Evolutionary conservation across 768 basidiomycete genomes (phyloP).

Genomic region (Rhodosporidiobolus sp.): DNA sequence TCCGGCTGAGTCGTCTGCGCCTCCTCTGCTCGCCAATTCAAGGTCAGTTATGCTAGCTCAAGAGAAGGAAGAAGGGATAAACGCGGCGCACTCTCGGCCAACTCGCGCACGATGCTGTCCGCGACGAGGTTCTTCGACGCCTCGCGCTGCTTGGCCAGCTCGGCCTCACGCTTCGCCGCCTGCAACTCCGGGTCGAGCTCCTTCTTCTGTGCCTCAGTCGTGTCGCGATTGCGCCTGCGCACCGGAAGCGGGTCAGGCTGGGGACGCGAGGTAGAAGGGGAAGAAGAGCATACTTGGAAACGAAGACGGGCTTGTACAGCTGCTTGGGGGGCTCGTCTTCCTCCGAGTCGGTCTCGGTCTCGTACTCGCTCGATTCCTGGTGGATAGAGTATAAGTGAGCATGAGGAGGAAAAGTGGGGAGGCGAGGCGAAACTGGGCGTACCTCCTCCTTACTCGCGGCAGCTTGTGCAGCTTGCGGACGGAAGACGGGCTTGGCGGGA

Average conservation of each 20-base stretch:
- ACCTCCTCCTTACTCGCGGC: conserved; percentile 17
- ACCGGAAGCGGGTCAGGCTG: conserved; percentile 49
- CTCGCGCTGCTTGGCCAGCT: conserved; percentile 76
- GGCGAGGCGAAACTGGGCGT: conserved; percentile 15
- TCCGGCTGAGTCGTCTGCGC: conserved; percentile 78
- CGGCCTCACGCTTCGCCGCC: conserved; percentile 63
- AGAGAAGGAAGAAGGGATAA: background rate
- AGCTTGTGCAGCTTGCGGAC: conserved; percentile 11
- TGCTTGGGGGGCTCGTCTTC: conserved; percentile 65
- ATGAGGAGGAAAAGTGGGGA: background rate
- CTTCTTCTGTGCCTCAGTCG: conserved; percentile 66
- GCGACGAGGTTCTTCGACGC: conserved; percentile 90
- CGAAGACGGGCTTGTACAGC: conserved; percentile 86
- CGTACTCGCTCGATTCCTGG: conserved; percentile 76
- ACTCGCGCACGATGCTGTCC: conserved; percentile 84
- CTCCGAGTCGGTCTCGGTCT: conserved; percentile 68
- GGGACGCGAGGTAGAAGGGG: background rate
- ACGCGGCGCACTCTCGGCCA: conserved; percentile 74
- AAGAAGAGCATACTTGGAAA: conserved; percentile 72
- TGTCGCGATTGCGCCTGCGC: conserved; percentile 49
- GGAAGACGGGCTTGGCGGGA: conserved; percentile 15
- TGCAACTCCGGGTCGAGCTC: conserved; percentile 72
- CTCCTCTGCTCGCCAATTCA: conserved; percentile 64
- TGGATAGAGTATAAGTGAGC: background rate
- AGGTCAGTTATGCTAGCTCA: background rate